Percentiles rank a stretch among this genome's conserved stretches.
Conservation (phyloP, 2,329 filamentous ascomycete genomes). For the Pyrenochaeta sp. region DNA sequence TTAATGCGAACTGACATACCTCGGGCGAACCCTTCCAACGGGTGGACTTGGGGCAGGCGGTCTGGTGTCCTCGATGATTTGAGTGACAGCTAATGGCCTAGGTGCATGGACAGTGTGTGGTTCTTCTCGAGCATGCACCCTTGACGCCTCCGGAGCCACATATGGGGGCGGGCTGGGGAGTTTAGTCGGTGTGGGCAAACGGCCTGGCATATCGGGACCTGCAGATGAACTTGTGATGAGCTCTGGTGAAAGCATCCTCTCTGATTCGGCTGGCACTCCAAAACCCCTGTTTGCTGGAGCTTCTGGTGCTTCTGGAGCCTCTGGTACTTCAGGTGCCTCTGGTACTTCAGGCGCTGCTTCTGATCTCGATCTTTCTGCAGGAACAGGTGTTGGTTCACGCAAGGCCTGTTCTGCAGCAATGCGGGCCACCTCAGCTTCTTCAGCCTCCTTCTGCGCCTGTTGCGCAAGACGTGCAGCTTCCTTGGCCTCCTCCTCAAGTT, state of each 20-base stretch:
- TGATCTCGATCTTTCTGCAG: neutral
- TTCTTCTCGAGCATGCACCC: constrained; percentile 24
- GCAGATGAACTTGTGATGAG: neutral
- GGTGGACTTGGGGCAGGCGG: constrained; percentile 47
- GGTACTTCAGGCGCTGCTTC: too few species aligned
- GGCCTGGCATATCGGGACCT: constrained; percentile 6
- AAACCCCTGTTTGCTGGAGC: too few species aligned
- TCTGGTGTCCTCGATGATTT: constrained; percentile 38
- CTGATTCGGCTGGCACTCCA: neutral
- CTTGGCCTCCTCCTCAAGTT: constrained; percentile 10
- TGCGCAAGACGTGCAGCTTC: constrained; percentile 5
- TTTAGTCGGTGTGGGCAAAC: constrained; percentile 22
- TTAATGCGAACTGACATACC: constrained; percentile 15
- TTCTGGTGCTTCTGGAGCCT: too few species aligned
- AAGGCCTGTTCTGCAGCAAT: constrained; percentile 12
- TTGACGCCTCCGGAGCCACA: constrained; percentile 25
- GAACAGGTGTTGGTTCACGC: constrained; percentile 9
- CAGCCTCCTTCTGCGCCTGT: constrained; percentile 10
- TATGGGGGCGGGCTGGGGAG: constrained; percentile 28
- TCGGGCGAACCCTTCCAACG: constrained; percentile 33
- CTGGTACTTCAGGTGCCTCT: neutral
- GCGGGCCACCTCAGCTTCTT: constrained; percentile 11
- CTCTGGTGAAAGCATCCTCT: neutral
- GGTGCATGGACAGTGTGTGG: constrained; percentile 16
- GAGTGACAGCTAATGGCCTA: constrained; percentile 24